A percentile compares a stretch with the other conserved stretches of the same genome.
Evolutionary conservation across 2,329 filamentous ascomycete species (phyloP).

Genomic region (Penicillium oxalicum): DNA sequence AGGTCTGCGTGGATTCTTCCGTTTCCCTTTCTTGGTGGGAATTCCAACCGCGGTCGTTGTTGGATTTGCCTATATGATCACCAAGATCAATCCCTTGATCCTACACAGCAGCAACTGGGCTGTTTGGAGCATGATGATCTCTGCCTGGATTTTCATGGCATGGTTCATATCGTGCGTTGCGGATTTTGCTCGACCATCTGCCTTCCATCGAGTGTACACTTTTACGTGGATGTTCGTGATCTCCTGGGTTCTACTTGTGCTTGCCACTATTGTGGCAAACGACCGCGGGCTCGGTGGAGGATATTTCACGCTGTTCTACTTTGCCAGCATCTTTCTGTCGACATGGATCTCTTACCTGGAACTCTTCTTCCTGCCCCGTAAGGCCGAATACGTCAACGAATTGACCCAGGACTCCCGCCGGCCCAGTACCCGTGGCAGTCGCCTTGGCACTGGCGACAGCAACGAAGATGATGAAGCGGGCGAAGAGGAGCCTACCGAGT

Average conservation of each 20-base stretch:
- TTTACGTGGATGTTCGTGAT: conserved; percentile 78
- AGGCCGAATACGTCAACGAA: conserved; percentile 60
- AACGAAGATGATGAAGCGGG: conserved; percentile 29
- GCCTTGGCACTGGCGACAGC: conserved; percentile 40
- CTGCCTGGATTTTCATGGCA: conserved; percentile 70
- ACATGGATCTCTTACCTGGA: conserved; percentile 72
- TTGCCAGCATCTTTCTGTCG: conserved; percentile 67
- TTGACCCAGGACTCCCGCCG: conserved; percentile 42
- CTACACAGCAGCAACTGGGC: conserved; percentile 84
- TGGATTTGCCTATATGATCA: conserved; percentile 66
- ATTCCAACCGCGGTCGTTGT: conserved; percentile 64
- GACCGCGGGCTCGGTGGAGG: conserved; percentile 66
- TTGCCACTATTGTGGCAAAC: conserved; percentile 69
- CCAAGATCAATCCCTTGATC: conserved; percentile 81
- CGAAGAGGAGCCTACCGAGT: conserved; percentile 46
- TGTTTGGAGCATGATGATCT: conserved; percentile 82
- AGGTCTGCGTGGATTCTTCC: conserved; percentile 76
- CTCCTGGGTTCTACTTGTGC: conserved; percentile 66
- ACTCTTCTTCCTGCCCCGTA: conserved; percentile 68
- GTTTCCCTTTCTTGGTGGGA: conserved; percentile 70
- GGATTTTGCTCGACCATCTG: conserved; percentile 74
- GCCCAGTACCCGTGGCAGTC: conserved; percentile 34
- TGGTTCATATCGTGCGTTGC: conserved; percentile 79
- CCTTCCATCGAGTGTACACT: conserved; percentile 73
- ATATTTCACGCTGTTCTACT: conserved; percentile 77